Percentiles rank a stretch among this genome's conserved stretches.
Conservation (phyloP, 2,329 filamentous ascomycete species). For the Monosporascus sp. region DNA sequence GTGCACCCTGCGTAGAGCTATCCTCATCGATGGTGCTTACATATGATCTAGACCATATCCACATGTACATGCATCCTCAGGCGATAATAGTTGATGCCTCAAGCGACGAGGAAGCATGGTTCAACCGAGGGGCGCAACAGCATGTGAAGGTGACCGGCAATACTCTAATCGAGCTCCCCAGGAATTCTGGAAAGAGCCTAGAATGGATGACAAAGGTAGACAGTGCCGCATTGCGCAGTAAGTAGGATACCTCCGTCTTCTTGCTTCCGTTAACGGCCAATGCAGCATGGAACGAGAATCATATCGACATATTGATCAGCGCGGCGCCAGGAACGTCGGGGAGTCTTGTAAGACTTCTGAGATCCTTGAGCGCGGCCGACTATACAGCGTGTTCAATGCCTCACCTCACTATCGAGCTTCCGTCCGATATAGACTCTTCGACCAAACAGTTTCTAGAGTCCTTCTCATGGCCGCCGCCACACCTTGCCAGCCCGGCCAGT, state of each 20-base stretch:
- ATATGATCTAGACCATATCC: conserved; percentile 53
- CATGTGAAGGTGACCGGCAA: conserved; percentile 47
- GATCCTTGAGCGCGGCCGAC: conserved; percentile 70
- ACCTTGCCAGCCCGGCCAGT: conserved; percentile 32
- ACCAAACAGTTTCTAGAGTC: conserved; percentile 56
- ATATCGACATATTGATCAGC: conserved; percentile 79
- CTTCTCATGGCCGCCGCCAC: conserved; percentile 62
- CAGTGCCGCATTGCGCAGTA: conserved; percentile 62
- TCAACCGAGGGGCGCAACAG: conserved; percentile 54
- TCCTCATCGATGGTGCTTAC: conserved; percentile 12
- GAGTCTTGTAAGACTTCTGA: conserved; percentile 69
- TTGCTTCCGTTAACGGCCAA: conserved; percentile 14
- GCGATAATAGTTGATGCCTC: conserved; percentile 68
- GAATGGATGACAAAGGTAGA: conserved; percentile 78
- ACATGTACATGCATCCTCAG: conserved; percentile 70
- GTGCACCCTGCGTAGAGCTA: conserved; percentile 14
- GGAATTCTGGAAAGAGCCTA: conserved; percentile 55
- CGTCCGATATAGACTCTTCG: conserved; percentile 60
- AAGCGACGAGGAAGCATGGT: conserved; percentile 61
- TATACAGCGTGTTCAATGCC: conserved; percentile 66
- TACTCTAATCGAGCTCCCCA: conserved; percentile 72
- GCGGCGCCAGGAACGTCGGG: conserved; percentile 66
- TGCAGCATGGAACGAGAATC: conserved; percentile 70
- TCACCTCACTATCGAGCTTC: conserved; percentile 79
- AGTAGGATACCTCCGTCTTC: conserved; percentile 1